Base-by-base conservation (phyloP, 192 early-diverging fungal genomes). In the Umbelopsis sp. region DNA sequence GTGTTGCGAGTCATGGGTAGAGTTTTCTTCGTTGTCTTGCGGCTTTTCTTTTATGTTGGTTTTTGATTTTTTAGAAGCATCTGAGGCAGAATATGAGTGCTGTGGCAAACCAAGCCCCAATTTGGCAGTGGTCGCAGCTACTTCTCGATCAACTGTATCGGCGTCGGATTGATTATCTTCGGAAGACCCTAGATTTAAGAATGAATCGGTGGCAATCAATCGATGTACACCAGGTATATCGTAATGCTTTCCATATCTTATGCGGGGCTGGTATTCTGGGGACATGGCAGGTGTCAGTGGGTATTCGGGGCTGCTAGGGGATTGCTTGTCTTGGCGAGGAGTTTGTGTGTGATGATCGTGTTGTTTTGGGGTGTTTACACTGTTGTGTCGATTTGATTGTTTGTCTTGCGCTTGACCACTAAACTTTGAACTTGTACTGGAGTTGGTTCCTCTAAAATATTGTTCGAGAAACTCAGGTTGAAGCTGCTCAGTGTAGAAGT, bases 71-170 rank as follows among this genome's bases (percentile, higher is more conserved):
- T 15, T 51, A 21, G 22, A 21, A 25, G 3, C 25, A 30, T 46
- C 21, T 30, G 47, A 37, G 47, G 67, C 45, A 48, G 72, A 45
- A 18, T 51, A 48, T 49, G 67, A 47, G 37, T 30, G 53, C 18
- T 16, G 30, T 18, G 72, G 71, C 58, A 52, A 53, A 12, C 25
- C 33, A 13, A 68, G 16, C 35, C 45, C 45, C 3, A 73, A 12
- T 10, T 53, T 67, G 0, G 72, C 50, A 10, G 72, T 73, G 21
- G 46, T 48, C 12, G 65, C 66, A 9, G 72, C 72, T 41, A 73
- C 72, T 48, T 73, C 72, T 3, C 53, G 72, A 61, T 73, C 72
- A 49, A 73, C 44, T 10, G 72, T 68, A 49, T 73, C 72, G 1
- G 66, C 51, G 10, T 73, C 72, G 4, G 72, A 73, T 20, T 61